Evolutionary conservation across 2,329 filamentous ascomycete species (phyloP), one percentile per base, ranked within the genome.

Genomic region (Colletotrichum spinosum): DNA sequence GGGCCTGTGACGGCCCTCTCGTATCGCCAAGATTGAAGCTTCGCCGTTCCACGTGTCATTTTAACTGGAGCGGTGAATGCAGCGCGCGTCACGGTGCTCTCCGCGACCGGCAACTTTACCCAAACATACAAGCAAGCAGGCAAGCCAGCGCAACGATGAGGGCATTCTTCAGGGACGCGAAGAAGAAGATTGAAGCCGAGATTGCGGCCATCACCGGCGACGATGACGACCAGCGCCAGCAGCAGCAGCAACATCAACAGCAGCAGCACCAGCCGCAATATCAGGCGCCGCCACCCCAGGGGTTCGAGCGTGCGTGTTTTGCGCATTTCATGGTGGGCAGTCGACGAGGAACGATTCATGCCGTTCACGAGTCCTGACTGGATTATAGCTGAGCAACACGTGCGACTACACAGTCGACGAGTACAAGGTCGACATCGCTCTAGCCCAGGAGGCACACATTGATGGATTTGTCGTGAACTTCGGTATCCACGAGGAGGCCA

Each of bases 391-490:
- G 58, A 66, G 63, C 46, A 68, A 68, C 50, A 68, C 66, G 0
- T 56, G 45, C 33, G 63, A 62, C 2, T 68, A 63, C 41, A 67
- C 50, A 0, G 54, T 61, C 1, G 63, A 60, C 15, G 66, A 68
- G 9, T 68, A 58, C 51, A 57, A 63, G n/a, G 52, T 46, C 34
- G 66, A 68, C 11, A 67, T 68, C 8, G 44, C 45, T 5, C 33
- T 68, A 7, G 66, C 66, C 8, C 66, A 68, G 17, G 53, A 67
- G 41, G 66, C 66, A 2, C 63, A 67, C 46, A 67, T 68, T 9
- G 66, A 68, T 13, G 66, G 57, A 7, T 68, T 68, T 15, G 66
- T 62, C 1, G 17, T 68, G 7, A 68, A 68, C 42, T 66, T 68
- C 46, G 63, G 57, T 6, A 59, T 63, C 11, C 57, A 58, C n/a